Conservation (phyloP, 176 grass and related monocot species). For the Aegilops speltoides region DNA sequence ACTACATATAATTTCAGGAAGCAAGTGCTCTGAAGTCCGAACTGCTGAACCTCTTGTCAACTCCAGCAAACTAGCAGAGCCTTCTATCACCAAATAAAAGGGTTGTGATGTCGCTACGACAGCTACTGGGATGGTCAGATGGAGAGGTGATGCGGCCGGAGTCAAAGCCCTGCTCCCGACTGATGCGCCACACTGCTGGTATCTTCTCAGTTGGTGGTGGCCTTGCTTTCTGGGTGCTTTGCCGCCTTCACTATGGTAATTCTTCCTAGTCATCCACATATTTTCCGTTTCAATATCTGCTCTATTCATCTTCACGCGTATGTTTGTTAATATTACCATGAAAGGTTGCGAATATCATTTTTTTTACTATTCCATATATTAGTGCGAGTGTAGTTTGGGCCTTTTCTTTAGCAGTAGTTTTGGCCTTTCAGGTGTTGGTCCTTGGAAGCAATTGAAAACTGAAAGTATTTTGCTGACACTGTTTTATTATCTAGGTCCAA, state of each 20-base stretch:
- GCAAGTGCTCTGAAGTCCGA: neutral
- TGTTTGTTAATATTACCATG: neutral
- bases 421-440: neutral
- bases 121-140: slow-evolving; percentile 68
- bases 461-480: neutral
- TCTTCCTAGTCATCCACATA: neutral
- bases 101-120: slow-evolving; percentile 50
- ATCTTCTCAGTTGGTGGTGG: slow-evolving; percentile 76
- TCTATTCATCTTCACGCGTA: neutral
- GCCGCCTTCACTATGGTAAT: slow-evolving; percentile 76
- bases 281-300: neutral
- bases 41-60: neutral
- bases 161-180: slow-evolving; percentile 68
- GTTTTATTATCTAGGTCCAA: slow-evolving; percentile 52
- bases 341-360: neutral
- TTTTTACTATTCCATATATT: neutral
- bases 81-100: neutral
- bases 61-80: neutral
- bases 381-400: neutral
- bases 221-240: slow-evolving; percentile 81
- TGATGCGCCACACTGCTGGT: slow-evolving; percentile 81
- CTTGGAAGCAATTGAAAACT: neutral
- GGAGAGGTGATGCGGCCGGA: slow-evolving; percentile 92
- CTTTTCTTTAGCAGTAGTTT: too few species aligned
- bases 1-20: neutral